A percentile compares a stretch with the other conserved stretches of the same genome.
phyloP scores from a whole-genome alignment of 2,329 filamentous ascomycete genomes.

The Aureobasidium sp. region DNA sequence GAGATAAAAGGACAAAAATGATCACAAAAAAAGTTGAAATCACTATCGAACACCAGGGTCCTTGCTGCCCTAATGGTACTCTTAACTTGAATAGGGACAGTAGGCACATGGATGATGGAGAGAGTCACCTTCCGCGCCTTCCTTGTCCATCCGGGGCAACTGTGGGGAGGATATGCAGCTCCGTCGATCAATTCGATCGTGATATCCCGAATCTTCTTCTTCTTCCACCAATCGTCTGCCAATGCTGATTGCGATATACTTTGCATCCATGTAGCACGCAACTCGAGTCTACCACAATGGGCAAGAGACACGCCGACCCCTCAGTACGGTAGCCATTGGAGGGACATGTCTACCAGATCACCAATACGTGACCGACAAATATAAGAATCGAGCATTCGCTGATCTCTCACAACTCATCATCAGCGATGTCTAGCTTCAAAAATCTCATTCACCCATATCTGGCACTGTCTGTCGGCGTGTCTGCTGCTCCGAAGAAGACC shows the following conservation, averaged over 20 bases:
- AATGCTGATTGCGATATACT: background rate
- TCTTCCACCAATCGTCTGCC: slow-evolving; percentile 1
- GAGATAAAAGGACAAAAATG: background rate
- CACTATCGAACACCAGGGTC: background rate
- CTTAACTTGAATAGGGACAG: background rate
- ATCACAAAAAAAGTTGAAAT: slow-evolving; percentile 11
- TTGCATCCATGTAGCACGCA: background rate
- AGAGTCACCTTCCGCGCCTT: background rate
- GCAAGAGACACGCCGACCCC: background rate
- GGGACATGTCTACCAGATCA: background rate
- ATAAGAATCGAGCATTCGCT: background rate
- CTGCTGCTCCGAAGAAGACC: slow-evolving; percentile 12
- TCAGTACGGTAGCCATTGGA: background rate
- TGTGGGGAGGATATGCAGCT: slow-evolving; percentile 1
- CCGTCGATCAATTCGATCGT: background rate
- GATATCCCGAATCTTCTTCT: background rate
- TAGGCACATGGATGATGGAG: background rate
- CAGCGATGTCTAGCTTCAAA: background rate
- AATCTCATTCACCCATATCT: background rate
- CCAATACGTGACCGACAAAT: background rate
- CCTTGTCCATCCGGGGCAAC: background rate
- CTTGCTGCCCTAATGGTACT: no score
- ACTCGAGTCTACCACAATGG: background rate
- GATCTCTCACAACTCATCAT: background rate
- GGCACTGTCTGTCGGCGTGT: background rate